Conservation (phyloP, 306 rosid species). For the Arachis stenosperma region DNA sequence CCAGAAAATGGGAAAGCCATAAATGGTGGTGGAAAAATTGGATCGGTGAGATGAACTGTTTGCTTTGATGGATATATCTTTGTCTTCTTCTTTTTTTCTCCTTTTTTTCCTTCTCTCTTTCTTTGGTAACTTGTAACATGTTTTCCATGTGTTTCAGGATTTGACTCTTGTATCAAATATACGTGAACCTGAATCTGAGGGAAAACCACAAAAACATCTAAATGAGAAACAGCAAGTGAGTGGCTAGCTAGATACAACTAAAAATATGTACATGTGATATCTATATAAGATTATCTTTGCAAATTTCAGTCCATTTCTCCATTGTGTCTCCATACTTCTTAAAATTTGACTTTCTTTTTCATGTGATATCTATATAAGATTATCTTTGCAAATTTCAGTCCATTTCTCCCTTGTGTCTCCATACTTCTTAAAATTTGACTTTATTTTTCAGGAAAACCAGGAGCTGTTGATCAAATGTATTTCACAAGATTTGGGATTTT, state of each 20-base stretch:
- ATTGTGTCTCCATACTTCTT: conserved; percentile 4
- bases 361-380: conserved; percentile 6
- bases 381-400: conserved; percentile 9
- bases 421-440: conserved; percentile 26
- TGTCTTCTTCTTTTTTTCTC: neutral
- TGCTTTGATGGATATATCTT: too few species aligned
- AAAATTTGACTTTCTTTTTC: conserved; percentile 24
- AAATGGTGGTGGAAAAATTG: conserved; percentile 74
- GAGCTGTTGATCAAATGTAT: conserved; percentile 83
- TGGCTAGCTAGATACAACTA: conserved; percentile 38
- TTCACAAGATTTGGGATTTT: conserved; percentile 96
- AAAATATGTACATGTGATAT: neutral
- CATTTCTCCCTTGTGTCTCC: conserved; percentile 18
- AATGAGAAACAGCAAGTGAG: conserved; percentile 98
- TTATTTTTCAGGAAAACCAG: conserved; percentile 85
- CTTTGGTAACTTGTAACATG: too few species aligned
- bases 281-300: neutral
- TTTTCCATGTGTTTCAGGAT: conserved; percentile 56
- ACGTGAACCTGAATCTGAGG: conserved; percentile 98
- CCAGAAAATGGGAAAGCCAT: conserved; percentile 84
- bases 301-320: conserved; percentile 16
- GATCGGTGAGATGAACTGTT: conserved; percentile 55
- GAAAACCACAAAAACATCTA: conserved; percentile 94
- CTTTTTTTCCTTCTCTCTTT: too few species aligned
- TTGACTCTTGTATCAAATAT: conserved; percentile 73